Base-by-base conservation (phyloP, 2,329 filamentous ascomycete genomes). In the Alternaria conjuncta region DNA sequence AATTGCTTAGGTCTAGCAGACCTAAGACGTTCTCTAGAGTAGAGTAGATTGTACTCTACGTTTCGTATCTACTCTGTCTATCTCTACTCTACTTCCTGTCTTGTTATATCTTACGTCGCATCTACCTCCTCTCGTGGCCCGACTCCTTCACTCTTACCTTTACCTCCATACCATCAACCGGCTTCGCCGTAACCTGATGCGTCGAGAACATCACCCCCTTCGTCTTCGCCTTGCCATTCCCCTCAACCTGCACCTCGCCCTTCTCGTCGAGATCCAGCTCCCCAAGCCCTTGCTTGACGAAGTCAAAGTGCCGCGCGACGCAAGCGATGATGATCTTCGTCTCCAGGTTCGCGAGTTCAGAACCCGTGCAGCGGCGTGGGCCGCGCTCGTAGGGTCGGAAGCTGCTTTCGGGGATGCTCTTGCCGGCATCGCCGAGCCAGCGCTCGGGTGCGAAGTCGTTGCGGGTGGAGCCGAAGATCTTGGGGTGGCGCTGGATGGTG, bases 381-480 rank as follows among this genome's bases (percentile, higher is more conserved):
- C 86, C 86, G 56, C 83, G 79, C 68, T 85, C 84, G 69, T 88
- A 89, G 0, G 84, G 80, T 5, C 85, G 79, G 78, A 81, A 88
- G 0, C 84, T 83, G 54, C 82, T 82, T 54, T 84, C 81, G 26
- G 10, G 79, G 73, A 68, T 81, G 72, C 26, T 43, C 12, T 46
- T 55, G 7, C 32, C 67, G 5, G 36, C 53, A 1, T 68, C 65
- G 4, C 65, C 61, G 2, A 72, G 55, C 67, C 69, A 72, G 11
- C 70, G 64, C 47, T 61, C 57, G 7, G 70, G 70, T 2, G 25
- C 55, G 71, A 79, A 70, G 64, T 75, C 49, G 69, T 78, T 44
- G 21, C 59, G 49, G 13, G 32, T 59, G 30, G 49, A 47, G 2
- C 70, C 68, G 46, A 68, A 72, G 26, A 61, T 61, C n/a, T 45